These are phyloP conservation scores for Ophidiomyces ophidiicola DNA, from an alignment of 2,329 filamentous ascomycete genomes.

Conservation along the genomic window DNA sequence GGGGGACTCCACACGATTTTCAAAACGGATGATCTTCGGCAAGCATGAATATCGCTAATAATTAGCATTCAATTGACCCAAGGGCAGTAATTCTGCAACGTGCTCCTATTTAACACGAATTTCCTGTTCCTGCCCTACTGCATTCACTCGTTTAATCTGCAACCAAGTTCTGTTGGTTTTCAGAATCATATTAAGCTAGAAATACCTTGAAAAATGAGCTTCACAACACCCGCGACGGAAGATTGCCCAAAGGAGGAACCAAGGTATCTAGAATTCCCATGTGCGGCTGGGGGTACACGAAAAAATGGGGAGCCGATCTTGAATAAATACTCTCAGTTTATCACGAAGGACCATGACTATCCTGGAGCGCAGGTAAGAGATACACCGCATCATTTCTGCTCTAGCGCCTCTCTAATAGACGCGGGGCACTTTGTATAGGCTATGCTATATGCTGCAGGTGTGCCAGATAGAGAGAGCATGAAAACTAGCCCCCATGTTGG, in stretches of 20 bases:
- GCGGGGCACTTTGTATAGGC: constrained; percentile 48
- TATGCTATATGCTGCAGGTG: constrained; percentile 89
- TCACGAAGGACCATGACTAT: constrained; percentile 79
- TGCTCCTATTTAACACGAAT: too few relatives aligned
- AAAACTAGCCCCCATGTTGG: constrained; percentile 84
- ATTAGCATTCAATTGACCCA: too few relatives aligned
- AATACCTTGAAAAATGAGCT: constrained; percentile 1
- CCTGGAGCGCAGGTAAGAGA: constrained; percentile 67
- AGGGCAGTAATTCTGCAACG: too few relatives aligned
- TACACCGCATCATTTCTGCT: neutral
- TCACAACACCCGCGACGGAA: neutral
- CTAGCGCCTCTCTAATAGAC: neutral
- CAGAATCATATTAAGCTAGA: neutral
- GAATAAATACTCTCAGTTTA: constrained; percentile 72
- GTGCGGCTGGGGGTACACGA: constrained; percentile 40
- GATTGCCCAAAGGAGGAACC: constrained; percentile 27
- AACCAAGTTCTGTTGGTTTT: too few relatives aligned
- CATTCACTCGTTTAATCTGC: too few relatives aligned
- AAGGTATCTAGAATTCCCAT: constrained; percentile 47
- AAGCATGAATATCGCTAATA: too few relatives aligned
- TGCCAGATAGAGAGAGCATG: constrained; percentile 73
- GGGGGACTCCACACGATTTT: too few relatives aligned
- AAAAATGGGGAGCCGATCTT: constrained; percentile 52
- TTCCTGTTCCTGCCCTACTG: too few relatives aligned
- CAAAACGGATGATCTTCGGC: too few relatives aligned